phyloP scores from a whole-genome alignment of 352 stramenopile species.

The Pythium pectinolyticum region DNA sequence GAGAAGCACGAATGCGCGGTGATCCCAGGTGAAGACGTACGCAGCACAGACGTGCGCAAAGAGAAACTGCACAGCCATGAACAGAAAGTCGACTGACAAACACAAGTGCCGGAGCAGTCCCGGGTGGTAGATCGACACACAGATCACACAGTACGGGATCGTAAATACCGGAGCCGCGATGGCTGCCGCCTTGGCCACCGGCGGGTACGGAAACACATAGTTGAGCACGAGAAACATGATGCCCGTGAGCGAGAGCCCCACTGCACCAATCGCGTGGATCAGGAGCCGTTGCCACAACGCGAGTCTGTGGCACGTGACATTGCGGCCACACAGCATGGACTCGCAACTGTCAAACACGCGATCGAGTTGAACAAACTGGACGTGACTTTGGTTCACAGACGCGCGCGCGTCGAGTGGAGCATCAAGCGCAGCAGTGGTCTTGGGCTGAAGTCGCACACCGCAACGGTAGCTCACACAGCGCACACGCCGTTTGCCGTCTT shows the following conservation, averaged over 20 bases:
- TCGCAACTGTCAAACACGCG: constrained; percentile 18
- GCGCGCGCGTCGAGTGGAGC: background rate
- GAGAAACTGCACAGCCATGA: constrained; percentile 17
- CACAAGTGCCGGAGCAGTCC: constrained; percentile 12
- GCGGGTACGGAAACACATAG: constrained; percentile 1
- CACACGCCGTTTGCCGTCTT: no score
- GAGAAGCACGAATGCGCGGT: constrained; percentile 1
- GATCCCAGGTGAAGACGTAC: constrained; percentile 20
- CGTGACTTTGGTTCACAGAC: background rate
- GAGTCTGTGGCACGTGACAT: constrained; percentile 1
- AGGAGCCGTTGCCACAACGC: background rate
- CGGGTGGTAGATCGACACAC: constrained; percentile 19
- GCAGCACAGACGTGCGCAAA: constrained; percentile 15
- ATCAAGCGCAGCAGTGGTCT: background rate
- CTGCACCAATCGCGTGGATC: background rate
- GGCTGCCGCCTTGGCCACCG: background rate
- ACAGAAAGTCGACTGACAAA: constrained; percentile 23
- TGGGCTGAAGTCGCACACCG: constrained; percentile 12
- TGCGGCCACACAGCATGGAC: constrained; percentile 11
- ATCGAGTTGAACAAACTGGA: constrained; percentile 4
- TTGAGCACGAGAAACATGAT: constrained; percentile 19
- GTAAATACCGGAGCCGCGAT: constrained; percentile 1
- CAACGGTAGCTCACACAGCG: constrained; percentile 24
- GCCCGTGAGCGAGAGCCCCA: constrained; percentile 8
- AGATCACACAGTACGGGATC: constrained; percentile 3